phyloP scores from a whole-genome alignment of 1,139 yeast genomes.

The Lodderomyces oxycetoniae region DNA sequence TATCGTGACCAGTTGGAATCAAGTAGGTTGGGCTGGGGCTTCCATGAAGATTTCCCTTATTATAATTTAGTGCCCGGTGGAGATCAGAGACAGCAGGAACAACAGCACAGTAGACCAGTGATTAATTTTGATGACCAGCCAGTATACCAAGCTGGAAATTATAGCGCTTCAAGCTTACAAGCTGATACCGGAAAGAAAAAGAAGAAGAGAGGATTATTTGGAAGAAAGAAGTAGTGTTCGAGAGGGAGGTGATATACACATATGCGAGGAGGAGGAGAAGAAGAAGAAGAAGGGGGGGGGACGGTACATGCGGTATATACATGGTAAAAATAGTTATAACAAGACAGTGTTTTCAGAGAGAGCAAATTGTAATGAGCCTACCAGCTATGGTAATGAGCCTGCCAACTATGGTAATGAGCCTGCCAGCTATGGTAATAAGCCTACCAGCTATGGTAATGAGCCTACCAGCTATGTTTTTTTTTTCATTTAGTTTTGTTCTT shows the following conservation, averaged over 20 bases:
- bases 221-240: slow-evolving; percentile 46
- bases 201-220: slow-evolving; percentile 67
- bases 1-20: slow-evolving; percentile 81
- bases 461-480: no score
- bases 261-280: neutral
- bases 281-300: no score
- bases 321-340: no score
- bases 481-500: no score
- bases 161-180: slow-evolving; percentile 39
- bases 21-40: slow-evolving; percentile 71
- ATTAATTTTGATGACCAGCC: slow-evolving; percentile 51
- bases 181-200: slow-evolving; percentile 29
- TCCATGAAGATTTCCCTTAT: slow-evolving; percentile 46
- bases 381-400: no score
- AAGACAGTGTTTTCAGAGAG: no score
- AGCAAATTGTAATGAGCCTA: no score
- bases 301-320: no score
- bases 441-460: no score
- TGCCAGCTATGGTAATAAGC: no score
- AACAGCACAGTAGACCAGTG: slow-evolving; percentile 26
- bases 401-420: no score
- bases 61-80: slow-evolving; percentile 21
- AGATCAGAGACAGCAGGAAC: slow-evolving; percentile 14
- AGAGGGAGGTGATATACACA: neutral
- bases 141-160: slow-evolving; percentile 58